Conservation (phyloP, 2,329 filamentous ascomycete genomes). For the Chrysoporthe puriensis region DNA sequence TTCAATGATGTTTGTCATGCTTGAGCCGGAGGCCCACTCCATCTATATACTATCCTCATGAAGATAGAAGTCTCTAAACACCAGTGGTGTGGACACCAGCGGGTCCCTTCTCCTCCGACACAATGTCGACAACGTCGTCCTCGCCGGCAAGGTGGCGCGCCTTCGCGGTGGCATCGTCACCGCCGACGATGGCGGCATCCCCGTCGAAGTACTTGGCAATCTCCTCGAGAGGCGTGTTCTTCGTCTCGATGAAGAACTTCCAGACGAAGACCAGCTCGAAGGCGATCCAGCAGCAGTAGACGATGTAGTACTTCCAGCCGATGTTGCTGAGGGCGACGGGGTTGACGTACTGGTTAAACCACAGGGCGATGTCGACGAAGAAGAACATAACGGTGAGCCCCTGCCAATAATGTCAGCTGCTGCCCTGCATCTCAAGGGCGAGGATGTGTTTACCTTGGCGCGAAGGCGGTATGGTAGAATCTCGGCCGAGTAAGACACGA, state of each 20-base stretch:
- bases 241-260: constrained; percentile 38
- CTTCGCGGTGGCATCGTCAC: constrained; percentile 30
- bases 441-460: constrained; percentile 33
- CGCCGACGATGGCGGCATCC: constrained; percentile 28
- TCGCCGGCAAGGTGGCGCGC: constrained; percentile 29
- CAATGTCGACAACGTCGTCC: constrained; percentile 21
- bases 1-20: background rate
- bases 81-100: constrained; percentile 1
- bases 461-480: constrained; percentile 36
- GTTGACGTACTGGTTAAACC: constrained; percentile 44
- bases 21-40: background rate
- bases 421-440: background rate
- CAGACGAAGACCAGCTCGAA: constrained; percentile 32
- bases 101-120: constrained; percentile 12
- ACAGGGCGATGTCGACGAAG: constrained; percentile 41
- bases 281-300: constrained; percentile 45
- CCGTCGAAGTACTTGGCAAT: constrained; percentile 36
- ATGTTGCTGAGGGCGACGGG: constrained; percentile 42
- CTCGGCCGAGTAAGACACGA: constrained; percentile 35
- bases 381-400: constrained; percentile 51
- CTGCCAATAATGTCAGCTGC: background rate
- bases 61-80: constrained; percentile 8
- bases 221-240: constrained; percentile 38
- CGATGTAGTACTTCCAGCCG: constrained; percentile 44
- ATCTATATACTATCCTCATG: background rate